These are phyloP conservation scores for Hymenoscyphus fructigenus DNA, from an alignment of 2,329 filamentous ascomycete species.

Conservation along the genomic window DNA sequence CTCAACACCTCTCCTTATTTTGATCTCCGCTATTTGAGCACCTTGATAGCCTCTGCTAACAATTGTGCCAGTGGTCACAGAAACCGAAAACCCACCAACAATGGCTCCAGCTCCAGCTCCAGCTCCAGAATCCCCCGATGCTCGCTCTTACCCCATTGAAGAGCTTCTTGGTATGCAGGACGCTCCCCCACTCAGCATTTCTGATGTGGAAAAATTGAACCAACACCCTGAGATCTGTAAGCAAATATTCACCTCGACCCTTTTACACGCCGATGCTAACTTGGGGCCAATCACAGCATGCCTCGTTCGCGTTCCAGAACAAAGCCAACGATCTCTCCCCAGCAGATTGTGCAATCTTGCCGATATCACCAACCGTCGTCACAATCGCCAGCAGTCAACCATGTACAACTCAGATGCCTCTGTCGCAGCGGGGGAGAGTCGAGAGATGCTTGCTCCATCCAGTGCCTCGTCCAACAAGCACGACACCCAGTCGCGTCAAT, in stretches of 20 bases:
- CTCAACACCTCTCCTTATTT: neutral
- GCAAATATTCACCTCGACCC: slow-evolving; percentile 8
- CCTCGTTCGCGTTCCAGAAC: slow-evolving; percentile 29
- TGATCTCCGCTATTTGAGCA: neutral
- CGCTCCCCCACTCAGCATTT: slow-evolving; percentile 27
- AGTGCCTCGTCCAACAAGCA: slow-evolving; percentile 9
- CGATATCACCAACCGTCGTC: slow-evolving; percentile 25
- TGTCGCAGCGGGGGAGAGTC: slow-evolving; percentile 21
- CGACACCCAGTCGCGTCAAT: slow-evolving; percentile 22
- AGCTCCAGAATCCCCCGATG: neutral
- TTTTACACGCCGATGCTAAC: neutral
- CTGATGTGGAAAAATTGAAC: slow-evolving; percentile 30
- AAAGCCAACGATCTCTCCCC: slow-evolving; percentile 23
- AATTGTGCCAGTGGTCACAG: neutral
- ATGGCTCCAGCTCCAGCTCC: neutral
- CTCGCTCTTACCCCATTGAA: slow-evolving; percentile 27
- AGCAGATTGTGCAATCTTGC: slow-evolving; percentile 25
- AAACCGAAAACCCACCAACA: neutral
- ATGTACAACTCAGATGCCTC: slow-evolving; percentile 23
- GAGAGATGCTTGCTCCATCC: slow-evolving; percentile 11
- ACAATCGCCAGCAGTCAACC: slow-evolving; percentile 11
- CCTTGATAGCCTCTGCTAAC: neutral
- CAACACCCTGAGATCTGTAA: slow-evolving; percentile 32
- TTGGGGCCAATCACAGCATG: slow-evolving; percentile 18
- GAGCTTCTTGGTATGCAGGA: slow-evolving; percentile 32